A percentile compares a stretch with the other conserved stretches of the same genome.
Evolutionary conservation across 169 alveolate genomes (phyloP).

Genomic region (Plasmodium coatneyi): DNA sequence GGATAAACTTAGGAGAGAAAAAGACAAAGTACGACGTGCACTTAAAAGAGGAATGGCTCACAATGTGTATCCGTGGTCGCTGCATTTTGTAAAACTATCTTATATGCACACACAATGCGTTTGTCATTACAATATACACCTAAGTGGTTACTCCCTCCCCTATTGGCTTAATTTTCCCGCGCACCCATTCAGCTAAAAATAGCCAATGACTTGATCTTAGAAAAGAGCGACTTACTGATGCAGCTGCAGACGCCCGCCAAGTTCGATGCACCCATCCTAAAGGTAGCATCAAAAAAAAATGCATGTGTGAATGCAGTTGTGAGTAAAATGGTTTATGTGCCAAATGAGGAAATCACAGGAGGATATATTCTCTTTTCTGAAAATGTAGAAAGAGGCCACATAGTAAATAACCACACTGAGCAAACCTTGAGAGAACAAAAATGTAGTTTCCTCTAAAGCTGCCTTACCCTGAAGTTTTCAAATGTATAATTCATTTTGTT

Average conservation of each 20-base stretch:
- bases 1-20: conserved; percentile 2
- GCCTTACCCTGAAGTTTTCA: neutral
- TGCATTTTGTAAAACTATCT: neutral
- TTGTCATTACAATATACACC: neutral
- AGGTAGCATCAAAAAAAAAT: neutral
- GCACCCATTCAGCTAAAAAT: conserved; percentile 7
- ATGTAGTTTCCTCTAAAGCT: neutral
- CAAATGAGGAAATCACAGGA: neutral
- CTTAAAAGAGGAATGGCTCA: neutral
- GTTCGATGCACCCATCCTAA: neutral
- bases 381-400: neutral
- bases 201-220: conserved; percentile 20
- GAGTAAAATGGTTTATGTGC: neutral
- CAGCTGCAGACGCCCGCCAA: conserved; percentile 1
- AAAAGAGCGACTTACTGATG: conserved; percentile 2
- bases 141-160: neutral
- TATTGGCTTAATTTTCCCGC: neutral
- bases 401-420: neutral
- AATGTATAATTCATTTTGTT: neutral
- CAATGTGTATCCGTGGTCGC: neutral
- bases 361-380: neutral
- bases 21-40: conserved; percentile 20
- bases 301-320: neutral
- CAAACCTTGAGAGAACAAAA: neutral
- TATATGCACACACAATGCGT: neutral